These are phyloP conservation scores for Aegilops longissima DNA, from an alignment of 176 grass and related monocot species.

Conservation along the genomic window DNA sequence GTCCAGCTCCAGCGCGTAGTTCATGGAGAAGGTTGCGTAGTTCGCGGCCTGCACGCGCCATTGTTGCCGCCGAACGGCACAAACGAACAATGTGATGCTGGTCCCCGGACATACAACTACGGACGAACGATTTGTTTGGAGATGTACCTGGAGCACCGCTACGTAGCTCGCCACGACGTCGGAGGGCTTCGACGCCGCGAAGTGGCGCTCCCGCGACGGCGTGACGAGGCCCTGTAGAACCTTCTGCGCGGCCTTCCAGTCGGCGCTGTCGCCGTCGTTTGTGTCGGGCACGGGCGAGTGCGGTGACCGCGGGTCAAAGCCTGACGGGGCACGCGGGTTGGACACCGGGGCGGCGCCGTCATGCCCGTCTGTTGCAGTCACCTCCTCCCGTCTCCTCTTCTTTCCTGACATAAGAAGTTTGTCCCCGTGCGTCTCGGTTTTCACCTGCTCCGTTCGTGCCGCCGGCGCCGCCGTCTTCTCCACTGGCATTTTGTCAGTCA, in stretches of 20 bases:
- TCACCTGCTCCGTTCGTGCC: neutral
- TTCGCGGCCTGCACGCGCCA: neutral
- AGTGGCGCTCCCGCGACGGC: neutral
- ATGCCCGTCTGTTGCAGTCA: neutral
- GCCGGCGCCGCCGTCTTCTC: neutral
- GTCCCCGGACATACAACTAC: neutral
- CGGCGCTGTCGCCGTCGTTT: neutral
- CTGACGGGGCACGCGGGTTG: no score
- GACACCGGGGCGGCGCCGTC: no score
- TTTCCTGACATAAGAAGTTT: neutral
- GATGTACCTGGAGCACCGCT: neutral
- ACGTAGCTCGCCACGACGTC: neutral
- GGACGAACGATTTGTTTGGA: neutral
- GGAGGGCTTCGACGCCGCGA: neutral
- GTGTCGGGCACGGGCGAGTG: neutral
- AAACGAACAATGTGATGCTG: neutral
- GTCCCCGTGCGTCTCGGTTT: neutral
- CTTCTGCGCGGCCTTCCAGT: neutral
- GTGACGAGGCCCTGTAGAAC: neutral
- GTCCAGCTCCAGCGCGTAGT: neutral
- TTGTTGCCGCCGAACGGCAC: neutral
- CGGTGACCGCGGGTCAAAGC: neutral
- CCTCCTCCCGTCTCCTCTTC: neutral
- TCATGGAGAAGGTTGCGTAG: neutral
- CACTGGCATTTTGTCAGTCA: neutral